These are phyloP conservation scores for Cryptomeria japonica DNA, from an alignment of 75 land plant genomes.

Conservation along the genomic window DNA sequence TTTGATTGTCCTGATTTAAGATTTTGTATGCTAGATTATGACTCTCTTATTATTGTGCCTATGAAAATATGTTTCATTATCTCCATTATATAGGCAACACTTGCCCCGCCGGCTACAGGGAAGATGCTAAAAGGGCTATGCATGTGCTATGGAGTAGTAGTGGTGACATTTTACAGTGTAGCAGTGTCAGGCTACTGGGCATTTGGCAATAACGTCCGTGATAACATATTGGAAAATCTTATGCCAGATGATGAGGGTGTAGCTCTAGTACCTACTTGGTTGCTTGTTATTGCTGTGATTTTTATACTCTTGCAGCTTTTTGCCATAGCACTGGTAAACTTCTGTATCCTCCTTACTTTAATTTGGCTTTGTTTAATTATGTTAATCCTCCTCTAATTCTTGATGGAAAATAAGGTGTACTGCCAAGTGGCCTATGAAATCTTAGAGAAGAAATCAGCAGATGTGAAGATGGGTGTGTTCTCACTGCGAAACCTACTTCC, in stretches of 20 bases:
- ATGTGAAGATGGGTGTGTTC: slow-evolving; percentile 59
- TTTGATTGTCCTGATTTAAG: not conserved
- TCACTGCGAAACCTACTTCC: slow-evolving; percentile 80
- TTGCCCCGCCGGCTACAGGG: slow-evolving; percentile 88
- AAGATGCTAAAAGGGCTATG: slow-evolving; percentile 89
- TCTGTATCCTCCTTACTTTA: not conserved
- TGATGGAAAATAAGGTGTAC: slow-evolving; percentile 58
- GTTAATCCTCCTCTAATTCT: not conserved
- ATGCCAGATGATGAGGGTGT: slow-evolving; percentile 60
- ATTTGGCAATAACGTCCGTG: slow-evolving; percentile 67
- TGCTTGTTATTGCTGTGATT: slow-evolving; percentile 56
- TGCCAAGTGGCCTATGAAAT: slow-evolving; percentile 93
- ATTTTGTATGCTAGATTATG: not conserved
- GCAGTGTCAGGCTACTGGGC: slow-evolving; percentile 87
- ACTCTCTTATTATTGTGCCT: not conserved
- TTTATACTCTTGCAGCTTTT: slow-evolving; percentile 75
- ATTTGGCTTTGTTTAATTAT: not conserved
- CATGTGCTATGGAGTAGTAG: slow-evolving; percentile 73
- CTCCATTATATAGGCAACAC: slow-evolving; percentile 63
- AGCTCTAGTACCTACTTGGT: slow-evolving; percentile 69
- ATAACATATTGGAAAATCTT: slow-evolving; percentile 75
- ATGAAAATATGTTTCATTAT: not conserved
- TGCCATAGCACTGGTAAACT: slow-evolving; percentile 76
- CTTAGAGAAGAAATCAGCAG: slow-evolving; percentile 80
- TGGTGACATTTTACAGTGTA: slow-evolving; percentile 68